Percentiles rank a stretch among this genome's conserved stretches.
These are phyloP conservation scores for Penicillium occitanis DNA, from an alignment of 2,329 filamentous ascomycete genomes.

Conservation along the genomic window DNA sequence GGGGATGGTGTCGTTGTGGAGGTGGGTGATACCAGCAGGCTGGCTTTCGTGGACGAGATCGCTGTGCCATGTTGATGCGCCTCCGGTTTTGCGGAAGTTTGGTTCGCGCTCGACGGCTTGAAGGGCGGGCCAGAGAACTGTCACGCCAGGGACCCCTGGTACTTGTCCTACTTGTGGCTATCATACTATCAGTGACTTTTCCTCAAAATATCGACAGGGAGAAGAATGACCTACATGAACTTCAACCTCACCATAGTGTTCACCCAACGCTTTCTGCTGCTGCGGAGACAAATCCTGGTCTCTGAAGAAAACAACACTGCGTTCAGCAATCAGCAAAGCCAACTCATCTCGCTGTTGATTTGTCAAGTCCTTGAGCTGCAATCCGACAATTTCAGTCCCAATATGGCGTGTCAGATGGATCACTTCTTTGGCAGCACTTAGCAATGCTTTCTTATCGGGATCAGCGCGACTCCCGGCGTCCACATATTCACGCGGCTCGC, in stretches of 20 bases:
- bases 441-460: constrained; percentile 60
- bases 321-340: constrained; percentile 61
- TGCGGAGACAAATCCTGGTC: constrained; percentile 62
- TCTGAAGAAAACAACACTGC: constrained; percentile 67
- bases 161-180: constrained; percentile 71
- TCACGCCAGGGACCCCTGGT: constrained; percentile 64
- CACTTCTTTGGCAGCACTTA: constrained; percentile 63
- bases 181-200: neutral
- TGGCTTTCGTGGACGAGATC: constrained; percentile 71
- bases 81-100: constrained; percentile 65
- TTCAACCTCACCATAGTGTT: constrained; percentile 65
- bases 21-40: constrained; percentile 67
- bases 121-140: constrained; percentile 69
- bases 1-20: constrained; percentile 68
- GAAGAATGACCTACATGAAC: constrained; percentile 57
- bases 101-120: constrained; percentile 61
- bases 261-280: constrained; percentile 62
- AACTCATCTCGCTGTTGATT: constrained; percentile 62
- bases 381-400: constrained; percentile 63
- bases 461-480: constrained; percentile 66
- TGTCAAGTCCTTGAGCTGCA: constrained; percentile 63
- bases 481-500: constrained; percentile 55
- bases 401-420: constrained; percentile 63
- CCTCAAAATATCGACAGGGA: neutral
- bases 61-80: constrained; percentile 67